phyloP scores from a whole-genome alignment of 73 alveolate species.

The Paramecium caudatum region DNA sequence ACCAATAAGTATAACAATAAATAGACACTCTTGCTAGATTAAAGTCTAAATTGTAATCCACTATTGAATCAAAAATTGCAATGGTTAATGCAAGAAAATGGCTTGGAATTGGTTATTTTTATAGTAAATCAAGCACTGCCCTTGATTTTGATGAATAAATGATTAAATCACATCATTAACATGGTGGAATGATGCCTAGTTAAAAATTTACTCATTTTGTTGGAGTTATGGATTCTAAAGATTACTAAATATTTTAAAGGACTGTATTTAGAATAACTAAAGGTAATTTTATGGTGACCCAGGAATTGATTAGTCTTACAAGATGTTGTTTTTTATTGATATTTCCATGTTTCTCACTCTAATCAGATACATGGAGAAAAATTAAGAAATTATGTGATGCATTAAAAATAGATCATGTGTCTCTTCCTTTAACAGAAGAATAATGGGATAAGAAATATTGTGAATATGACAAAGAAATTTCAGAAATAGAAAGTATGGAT shows the following conservation, averaged over 20 bases:
- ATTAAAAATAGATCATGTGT: slow-evolving; percentile 80
- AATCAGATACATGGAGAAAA: slow-evolving; percentile 80
- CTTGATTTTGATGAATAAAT: slow-evolving; percentile 34
- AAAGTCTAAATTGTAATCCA: neutral
- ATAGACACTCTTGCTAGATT: neutral
- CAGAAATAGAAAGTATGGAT: slow-evolving; percentile 77
- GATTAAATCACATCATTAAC: slow-evolving; percentile 12
- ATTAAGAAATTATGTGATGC: slow-evolving; percentile 89
- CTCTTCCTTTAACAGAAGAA: slow-evolving; percentile 71
- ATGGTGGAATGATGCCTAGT: slow-evolving; percentile 61
- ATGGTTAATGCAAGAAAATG: slow-evolving; percentile 54
- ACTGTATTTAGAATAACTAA: slow-evolving; percentile 92
- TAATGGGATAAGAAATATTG: slow-evolving; percentile 74
- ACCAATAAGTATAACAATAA: slow-evolving; percentile 36
- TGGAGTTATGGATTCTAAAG: slow-evolving; percentile 90
- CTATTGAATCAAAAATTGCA: slow-evolving; percentile 14
- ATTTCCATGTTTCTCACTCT: slow-evolving; percentile 86
- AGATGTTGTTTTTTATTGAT: slow-evolving; percentile 85
- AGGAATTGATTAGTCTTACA: slow-evolving; percentile 81
- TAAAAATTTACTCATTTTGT: slow-evolving; percentile 81
- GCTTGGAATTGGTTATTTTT: slow-evolving; percentile 37
- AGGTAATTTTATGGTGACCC: slow-evolving; percentile 90
- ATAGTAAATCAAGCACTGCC: slow-evolving; percentile 57
- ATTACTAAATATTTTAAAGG: slow-evolving; percentile 86
- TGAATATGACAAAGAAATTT: slow-evolving; percentile 78